These are phyloP conservation scores for Parasarocladium wereldwijsianum DNA, from an alignment of 2,329 filamentous ascomycete species.

Conservation along the genomic window DNA sequence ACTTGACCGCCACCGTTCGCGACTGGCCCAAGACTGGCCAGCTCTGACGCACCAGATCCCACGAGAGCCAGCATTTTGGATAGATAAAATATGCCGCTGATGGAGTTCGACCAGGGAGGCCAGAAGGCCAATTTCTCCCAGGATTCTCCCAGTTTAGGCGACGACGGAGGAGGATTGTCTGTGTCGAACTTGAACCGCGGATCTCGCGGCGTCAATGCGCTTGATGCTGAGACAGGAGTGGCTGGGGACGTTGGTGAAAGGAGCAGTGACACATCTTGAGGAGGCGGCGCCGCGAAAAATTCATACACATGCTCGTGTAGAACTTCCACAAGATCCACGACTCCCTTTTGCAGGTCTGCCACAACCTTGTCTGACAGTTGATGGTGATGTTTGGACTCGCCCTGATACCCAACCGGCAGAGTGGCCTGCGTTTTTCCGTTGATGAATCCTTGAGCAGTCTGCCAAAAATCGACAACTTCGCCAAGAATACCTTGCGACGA, in stretches of 20 bases:
- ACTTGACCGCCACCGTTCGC: constrained; percentile 35
- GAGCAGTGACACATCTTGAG: constrained; percentile 78
- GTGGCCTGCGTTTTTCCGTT: constrained; percentile 69
- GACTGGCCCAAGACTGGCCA: constrained; percentile 61
- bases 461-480: constrained; percentile 89
- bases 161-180: constrained; percentile 60
- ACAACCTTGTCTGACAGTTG: constrained; percentile 58
- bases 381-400: constrained; percentile 70
- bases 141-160: constrained; percentile 63
- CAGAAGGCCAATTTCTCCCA: constrained; percentile 96
- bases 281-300: constrained; percentile 78
- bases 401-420: constrained; percentile 68
- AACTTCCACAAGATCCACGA: constrained; percentile 68
- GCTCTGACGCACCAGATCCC: constrained; percentile 74
- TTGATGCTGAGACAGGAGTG: constrained; percentile 12
- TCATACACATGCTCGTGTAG: constrained; percentile 65
- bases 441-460: constrained; percentile 79
- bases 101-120: constrained; percentile 82
- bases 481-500: constrained; percentile 70
- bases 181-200: constrained; percentile 69
- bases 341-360: constrained; percentile 58
- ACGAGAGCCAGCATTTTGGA: constrained; percentile 69
- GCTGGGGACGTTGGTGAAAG: constrained; percentile 52
- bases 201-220: constrained; percentile 42
- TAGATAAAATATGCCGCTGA: constrained; percentile 85